phyloP scores from a whole-genome alignment of 2,329 filamentous ascomycete genomes.

The Aspergillus sp. region DNA sequence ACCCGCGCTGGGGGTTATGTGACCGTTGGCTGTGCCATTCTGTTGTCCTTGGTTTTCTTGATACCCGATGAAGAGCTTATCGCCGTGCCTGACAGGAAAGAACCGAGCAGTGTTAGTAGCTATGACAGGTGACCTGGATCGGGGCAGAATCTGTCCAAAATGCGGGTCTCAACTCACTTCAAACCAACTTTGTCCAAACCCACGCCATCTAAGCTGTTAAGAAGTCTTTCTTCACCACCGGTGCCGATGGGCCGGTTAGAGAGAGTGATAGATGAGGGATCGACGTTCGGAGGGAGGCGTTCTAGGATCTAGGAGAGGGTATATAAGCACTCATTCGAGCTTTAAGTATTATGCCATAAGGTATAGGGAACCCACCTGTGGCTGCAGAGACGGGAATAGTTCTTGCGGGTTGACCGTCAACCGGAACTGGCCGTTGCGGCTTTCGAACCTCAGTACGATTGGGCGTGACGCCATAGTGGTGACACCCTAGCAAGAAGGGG shows the following conservation, averaged over 20 bases:
- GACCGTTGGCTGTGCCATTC: conserved; percentile 48
- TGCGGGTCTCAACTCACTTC: conserved; percentile 44
- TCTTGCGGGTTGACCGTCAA: conserved; percentile 74
- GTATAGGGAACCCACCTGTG: conserved; percentile 38
- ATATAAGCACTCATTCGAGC: conserved; percentile 12
- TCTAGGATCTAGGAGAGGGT: conserved; percentile 52
- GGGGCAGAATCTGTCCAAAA: not conserved
- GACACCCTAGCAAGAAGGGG: not conserved
- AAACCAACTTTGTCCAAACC: conserved; percentile 60
- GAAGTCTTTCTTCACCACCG: conserved; percentile 55
- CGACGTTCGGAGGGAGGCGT: conserved; percentile 59
- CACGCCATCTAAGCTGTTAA: conserved; percentile 56
- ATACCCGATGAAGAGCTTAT: conserved; percentile 86
- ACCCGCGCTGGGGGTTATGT: conserved; percentile 21
- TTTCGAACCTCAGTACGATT: conserved; percentile 85
- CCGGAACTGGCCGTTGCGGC: conserved; percentile 89
- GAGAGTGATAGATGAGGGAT: conserved; percentile 58
- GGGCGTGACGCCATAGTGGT: conserved; percentile 42
- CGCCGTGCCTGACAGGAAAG: conserved; percentile 68
- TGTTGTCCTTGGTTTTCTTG: conserved; percentile 56
- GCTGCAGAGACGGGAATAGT: conserved; percentile 64
- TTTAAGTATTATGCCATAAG: not conserved
- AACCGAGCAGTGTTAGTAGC: conserved; percentile 18
- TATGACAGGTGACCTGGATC: not conserved
- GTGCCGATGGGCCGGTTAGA: conserved; percentile 62